Conservation (phyloP, 164 flowering plant species). For the Annona squamosa region DNA sequence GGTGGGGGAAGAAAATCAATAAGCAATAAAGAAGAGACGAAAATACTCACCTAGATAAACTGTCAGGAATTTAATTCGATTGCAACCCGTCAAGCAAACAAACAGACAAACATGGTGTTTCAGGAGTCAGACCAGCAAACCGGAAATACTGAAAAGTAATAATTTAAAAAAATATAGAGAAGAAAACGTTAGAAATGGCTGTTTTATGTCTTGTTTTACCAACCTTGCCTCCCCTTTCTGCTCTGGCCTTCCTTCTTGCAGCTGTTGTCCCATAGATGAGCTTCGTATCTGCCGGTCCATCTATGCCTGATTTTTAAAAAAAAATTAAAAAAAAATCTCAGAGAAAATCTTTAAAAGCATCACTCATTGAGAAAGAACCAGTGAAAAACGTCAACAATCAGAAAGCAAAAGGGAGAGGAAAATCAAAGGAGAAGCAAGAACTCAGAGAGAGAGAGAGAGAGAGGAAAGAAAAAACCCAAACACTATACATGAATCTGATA, state of each 20-base stretch:
- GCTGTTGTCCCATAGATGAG: conserved; percentile 93
- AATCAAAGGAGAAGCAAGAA: neutral
- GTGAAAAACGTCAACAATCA: neutral
- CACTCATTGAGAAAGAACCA: neutral
- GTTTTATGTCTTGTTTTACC: conserved; percentile 13
- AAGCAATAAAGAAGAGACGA: neutral
- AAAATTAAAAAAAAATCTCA: neutral
- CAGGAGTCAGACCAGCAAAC: conserved; percentile 25
- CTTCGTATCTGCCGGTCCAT: conserved; percentile 95
- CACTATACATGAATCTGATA: neutral
- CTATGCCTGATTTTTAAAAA: conserved; percentile 52
- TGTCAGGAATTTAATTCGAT: conserved; percentile 27
- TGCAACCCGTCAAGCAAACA: conserved; percentile 24
- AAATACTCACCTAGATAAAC: conserved; percentile 66
- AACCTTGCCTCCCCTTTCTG: conserved; percentile 96
- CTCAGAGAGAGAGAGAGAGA: neutral
- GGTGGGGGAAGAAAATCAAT: neutral
- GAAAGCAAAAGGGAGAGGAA: neutral
- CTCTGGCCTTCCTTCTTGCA: conserved; percentile 93
- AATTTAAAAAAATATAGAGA: conserved; percentile 9
- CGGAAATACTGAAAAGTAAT: conserved; percentile 15
- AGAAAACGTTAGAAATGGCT: neutral
- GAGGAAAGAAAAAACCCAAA: neutral
- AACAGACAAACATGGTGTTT: conserved; percentile 21
- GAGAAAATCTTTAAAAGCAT: neutral